Base-by-base conservation (phyloP, 805 yeast species). In the Yamadazyma phyllophila region DNA sequence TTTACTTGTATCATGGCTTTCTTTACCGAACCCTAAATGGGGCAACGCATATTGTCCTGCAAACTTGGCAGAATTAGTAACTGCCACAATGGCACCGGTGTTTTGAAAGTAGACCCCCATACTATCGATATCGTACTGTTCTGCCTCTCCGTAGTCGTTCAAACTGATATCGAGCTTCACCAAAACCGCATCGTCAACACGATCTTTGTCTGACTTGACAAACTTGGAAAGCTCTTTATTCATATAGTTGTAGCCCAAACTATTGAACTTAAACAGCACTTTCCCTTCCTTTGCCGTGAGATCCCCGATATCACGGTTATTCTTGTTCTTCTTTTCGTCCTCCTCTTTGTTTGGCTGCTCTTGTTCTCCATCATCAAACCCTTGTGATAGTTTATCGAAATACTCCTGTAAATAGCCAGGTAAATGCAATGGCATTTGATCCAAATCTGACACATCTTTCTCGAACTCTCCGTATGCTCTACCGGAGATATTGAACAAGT, bases 101-200 rank as follows among this genome's bases (percentile, higher is more conserved):
- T 75, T 72, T 49, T 85, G 82, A 56, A 83, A 88, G 59, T 84
- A 85, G 1, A 82, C 73, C 0, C 90, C 91, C 17, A 66, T 65
- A 9, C 87, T 65, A 4, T 71, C 68, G 14, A 89, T 52, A 1
- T 60, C 57, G 57, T 82, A 81, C 44, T 66, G 70, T 27, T 79
- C 73, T 7, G 66, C 56, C 49, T 83, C 87, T 3, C 66, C 63
- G 15, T 56, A 45, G 58, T 83, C 83, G 17, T 57, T 59, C 9
- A 78, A 27, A 16, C 43, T 51, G 3, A 73, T 26, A 3, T 45
- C 49, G 12, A 75, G 40, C 3, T 51, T 49, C 4, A 76, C 69
- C 10, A 63, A 41, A 1, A 71, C 62, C 2, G 78, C 67, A 45
- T 67, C 67, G 4, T 69, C 59, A 1, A 57, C 44, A 24, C 17